Percentiles rank a stretch among this genome's conserved stretches.
Evolutionary conservation across 208 protist species (phyloP).

Genomic region (Naegleria lovaniensis): DNA sequence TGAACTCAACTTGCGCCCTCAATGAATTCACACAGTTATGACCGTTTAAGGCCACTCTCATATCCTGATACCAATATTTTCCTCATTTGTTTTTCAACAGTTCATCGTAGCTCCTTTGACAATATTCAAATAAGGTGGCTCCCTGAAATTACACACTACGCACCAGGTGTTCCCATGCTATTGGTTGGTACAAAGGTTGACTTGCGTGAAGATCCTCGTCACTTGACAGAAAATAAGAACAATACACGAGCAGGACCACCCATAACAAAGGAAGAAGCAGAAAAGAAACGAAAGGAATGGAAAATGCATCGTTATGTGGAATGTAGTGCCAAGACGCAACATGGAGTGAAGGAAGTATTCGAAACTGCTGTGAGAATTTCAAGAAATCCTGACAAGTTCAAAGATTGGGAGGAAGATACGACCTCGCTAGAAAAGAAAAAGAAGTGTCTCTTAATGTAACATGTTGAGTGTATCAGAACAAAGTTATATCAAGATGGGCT

Average conservation of each 20-base stretch:
- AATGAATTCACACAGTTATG: constrained; percentile 69
- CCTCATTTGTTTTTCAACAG: not conserved
- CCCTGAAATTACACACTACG: constrained; percentile 68
- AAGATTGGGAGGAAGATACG: not conserved
- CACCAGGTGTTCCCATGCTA: constrained; percentile 59
- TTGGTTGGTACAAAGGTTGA: constrained; percentile 81
- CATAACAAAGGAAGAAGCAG: constrained; percentile 36
- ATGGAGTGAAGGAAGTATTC: constrained; percentile 67
- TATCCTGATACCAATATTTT: constrained; percentile 52
- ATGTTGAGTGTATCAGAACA: no score
- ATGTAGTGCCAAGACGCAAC: constrained; percentile 52
- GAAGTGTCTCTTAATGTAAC: not conserved
- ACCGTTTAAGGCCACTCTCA: constrained; percentile 72
- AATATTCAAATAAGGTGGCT: constrained; percentile 25
- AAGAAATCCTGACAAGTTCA: not conserved
- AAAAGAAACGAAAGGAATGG: constrained; percentile 34
- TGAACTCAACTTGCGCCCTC: no score
- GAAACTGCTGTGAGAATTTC: constrained; percentile 42
- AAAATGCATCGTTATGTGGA: constrained; percentile 40
- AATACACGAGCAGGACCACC: not conserved
- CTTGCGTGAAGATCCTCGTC: constrained; percentile 57
- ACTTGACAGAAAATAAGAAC: not conserved
- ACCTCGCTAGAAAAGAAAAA: not conserved
- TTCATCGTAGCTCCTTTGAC: not conserved
- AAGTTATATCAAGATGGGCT: no score